phyloP scores from a whole-genome alignment of 2,329 filamentous ascomycete species.

The Alternaria sp. region DNA sequence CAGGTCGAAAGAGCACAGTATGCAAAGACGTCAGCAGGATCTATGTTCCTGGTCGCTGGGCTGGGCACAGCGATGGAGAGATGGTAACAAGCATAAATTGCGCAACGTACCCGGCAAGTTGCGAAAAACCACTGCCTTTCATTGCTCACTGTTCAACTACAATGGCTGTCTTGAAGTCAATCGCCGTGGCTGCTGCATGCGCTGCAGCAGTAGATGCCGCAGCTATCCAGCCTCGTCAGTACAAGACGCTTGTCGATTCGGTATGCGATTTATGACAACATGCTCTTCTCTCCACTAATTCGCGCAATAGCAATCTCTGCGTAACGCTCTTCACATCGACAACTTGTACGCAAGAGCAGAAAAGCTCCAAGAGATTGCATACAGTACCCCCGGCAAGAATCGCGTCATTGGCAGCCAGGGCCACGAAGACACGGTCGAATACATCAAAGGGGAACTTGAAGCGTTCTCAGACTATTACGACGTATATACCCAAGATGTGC shows the following conservation, averaged over 20 bases:
- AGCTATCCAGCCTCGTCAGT: conserved; percentile 31
- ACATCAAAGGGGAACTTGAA: conserved; percentile 44
- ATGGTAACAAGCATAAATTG: conserved; percentile 24
- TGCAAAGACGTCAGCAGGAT: conserved; percentile 19
- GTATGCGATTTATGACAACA: conserved; percentile 14
- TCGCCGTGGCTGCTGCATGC: conserved; percentile 32
- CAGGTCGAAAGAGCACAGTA: conserved; percentile 25
- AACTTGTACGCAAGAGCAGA: conserved; percentile 41
- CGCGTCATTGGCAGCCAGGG: conserved; percentile 52
- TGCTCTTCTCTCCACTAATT: neutral
- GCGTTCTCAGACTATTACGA: conserved; percentile 50
- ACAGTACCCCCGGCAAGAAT: conserved; percentile 50
- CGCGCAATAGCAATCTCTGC: conserved; percentile 30
- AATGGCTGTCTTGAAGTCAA: conserved; percentile 33
- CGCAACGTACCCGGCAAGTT: conserved; percentile 1
- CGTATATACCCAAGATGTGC: conserved; percentile 42
- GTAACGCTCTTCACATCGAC: conserved; percentile 34
- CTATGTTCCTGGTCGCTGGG: conserved; percentile 20
- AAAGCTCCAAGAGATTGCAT: conserved; percentile 50
- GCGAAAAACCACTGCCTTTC: conserved; percentile 2
- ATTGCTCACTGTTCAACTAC: neutral
- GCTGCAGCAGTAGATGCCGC: conserved; percentile 30
- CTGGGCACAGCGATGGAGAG: conserved; percentile 5
- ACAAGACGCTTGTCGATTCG: conserved; percentile 38
- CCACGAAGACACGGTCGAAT: conserved; percentile 52